Evolutionary conservation across 2,329 filamentous ascomycete species (phyloP), one percentile per base, ranked within the genome.

Genomic region (Cladorrhinum sp.): DNA sequence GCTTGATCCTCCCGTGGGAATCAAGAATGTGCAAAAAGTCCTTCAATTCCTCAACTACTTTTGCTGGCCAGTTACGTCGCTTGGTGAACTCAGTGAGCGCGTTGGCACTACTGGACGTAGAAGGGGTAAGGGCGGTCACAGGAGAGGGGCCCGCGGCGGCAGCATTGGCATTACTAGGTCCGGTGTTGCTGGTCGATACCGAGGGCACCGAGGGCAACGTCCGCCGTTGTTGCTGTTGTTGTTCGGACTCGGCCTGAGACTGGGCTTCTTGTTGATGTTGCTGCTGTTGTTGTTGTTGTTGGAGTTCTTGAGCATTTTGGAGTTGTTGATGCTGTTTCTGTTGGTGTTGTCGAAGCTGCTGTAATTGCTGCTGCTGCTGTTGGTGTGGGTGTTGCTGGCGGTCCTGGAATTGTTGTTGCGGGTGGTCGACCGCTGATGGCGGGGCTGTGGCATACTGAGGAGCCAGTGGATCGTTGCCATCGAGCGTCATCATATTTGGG

Each of bases 21-120:
- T 92, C 92, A 56, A 98, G 83, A 62, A 98, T 92, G 72, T 96
- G 88, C 59, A 96, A 77, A 68, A 97, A 86, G 74, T 97, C 94
- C 71, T 89, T 90, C 68, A 98, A 80, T 79, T 96, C 93, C 74
- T 96, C 91, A 23, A 97, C 85, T 12, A 96, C 88, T 66, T 91
- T 89, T 72, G 93, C 90, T 16, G 91, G 89, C 94, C 94, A 97
- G 72, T 95, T 85, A 62, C 82, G 77, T 68, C 83, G 76, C 73
- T 85, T 85, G 50, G 82, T 85, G 63, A 85, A 85, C 70, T 85
- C 82, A 62, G 82, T 84, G 64, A 85, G 69, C 16, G 79, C 80
- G 69, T 73, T 81, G 58, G 46, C 50, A 49, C 73, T 73, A 63
- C 71, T 72, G 70, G 23, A 73, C 62, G 63, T 68, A 68, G 56